Percentiles rank a stretch among this genome's conserved stretches.
These are phyloP conservation scores for Alternaria burnsii DNA, from an alignment of 2,329 filamentous ascomycete species.

Conservation along the genomic window DNA sequence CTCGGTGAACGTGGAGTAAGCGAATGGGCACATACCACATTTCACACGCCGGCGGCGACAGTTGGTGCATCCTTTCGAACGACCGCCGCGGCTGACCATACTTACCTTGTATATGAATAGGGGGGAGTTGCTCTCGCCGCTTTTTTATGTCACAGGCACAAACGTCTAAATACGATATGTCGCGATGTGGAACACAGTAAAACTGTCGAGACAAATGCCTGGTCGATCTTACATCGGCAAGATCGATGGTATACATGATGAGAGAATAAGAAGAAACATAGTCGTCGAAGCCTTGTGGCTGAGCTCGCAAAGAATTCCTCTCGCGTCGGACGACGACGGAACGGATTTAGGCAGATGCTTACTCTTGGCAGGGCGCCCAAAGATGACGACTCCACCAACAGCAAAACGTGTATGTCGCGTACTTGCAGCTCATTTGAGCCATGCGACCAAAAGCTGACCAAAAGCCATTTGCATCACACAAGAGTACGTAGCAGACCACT, in stretches of 20 bases:
- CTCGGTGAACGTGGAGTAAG: neutral
- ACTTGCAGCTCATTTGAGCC: neutral
- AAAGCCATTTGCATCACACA: neutral
- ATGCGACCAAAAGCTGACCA: neutral
- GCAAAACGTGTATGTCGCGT: neutral
- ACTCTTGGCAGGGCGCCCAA: constrained; percentile 1
- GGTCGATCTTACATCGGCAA: neutral
- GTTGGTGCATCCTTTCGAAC: constrained; percentile 39
- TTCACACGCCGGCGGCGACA: constrained; percentile 40
- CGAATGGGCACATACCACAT: constrained; percentile 32
- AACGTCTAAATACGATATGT: neutral
- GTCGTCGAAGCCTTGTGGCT: neutral
- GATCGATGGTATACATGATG: neutral
- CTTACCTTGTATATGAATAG: neutral
- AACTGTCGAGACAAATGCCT: neutral
- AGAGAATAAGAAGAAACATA: neutral
- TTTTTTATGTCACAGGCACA: neutral
- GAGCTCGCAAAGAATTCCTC: constrained; percentile 1
- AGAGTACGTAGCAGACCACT: neutral
- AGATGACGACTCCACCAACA: neutral
- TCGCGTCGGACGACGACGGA: neutral
- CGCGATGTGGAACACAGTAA: neutral
- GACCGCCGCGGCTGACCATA: constrained; percentile 42
- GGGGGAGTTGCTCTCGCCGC: neutral
- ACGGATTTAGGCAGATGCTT: neutral